Evolutionary conservation across 768 basidiomycete genomes (phyloP).

Genomic region (Termitomyces sp.): DNA sequence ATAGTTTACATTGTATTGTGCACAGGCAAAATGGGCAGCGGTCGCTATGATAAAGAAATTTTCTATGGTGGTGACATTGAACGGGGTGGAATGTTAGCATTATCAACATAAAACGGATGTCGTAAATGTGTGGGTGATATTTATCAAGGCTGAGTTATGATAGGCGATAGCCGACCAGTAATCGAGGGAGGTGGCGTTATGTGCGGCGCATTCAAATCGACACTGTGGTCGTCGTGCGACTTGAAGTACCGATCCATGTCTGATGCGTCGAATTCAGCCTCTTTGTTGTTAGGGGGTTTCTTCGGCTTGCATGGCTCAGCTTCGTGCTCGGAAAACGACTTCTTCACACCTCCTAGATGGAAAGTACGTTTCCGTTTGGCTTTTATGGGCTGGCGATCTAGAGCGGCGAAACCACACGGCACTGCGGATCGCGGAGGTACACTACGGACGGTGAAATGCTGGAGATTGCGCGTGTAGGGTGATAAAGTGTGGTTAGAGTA

Average conservation of each 20-base stretch:
- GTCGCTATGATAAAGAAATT: not conserved
- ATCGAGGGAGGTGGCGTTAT: not conserved
- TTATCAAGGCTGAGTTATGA: not conserved
- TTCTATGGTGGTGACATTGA: conserved; percentile 2
- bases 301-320: not conserved
- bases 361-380: conserved; percentile 76
- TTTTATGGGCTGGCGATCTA: conserved; percentile 55
- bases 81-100: not conserved
- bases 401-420: conserved; percentile 11
- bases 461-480: conserved; percentile 86
- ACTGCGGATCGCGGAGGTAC: conserved; percentile 57
- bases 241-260: conserved; percentile 79
- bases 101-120: conserved; percentile 1
- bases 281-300: not conserved
- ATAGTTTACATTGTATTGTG: conserved; percentile 4
- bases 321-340: conserved; percentile 1
- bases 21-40: not conserved
- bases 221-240: conserved; percentile 17
- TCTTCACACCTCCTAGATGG: conserved; percentile 43
- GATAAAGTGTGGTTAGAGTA: conserved; percentile 91
- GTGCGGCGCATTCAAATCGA: not conserved
- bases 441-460: conserved; percentile 90
- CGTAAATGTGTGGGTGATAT: conserved; percentile 1
- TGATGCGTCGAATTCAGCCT: conserved; percentile 51
- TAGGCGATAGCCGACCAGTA: not conserved